Evolutionary conservation across 2,329 filamentous ascomycete genomes (phyloP).

Genomic region (Septoria petroselini): DNA sequence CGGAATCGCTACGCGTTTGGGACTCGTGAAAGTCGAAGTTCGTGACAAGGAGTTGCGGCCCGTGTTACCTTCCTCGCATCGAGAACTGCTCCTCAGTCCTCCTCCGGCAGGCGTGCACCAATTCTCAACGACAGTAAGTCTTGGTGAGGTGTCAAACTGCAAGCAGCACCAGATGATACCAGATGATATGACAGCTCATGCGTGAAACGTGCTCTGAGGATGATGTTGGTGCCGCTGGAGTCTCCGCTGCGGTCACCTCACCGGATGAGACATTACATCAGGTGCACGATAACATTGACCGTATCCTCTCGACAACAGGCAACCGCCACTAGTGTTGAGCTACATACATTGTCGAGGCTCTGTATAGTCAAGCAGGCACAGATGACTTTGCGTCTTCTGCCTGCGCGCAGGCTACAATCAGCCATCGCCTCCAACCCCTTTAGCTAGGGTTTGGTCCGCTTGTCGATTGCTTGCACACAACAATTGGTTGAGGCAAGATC

Average conservation of each 20-base stretch:
- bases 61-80: not conserved
- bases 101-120: no score
- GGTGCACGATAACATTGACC: no score
- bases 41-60: not conserved
- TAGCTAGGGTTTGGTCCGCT: conserved; percentile 1
- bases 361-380: not conserved
- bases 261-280: conserved; percentile 9
- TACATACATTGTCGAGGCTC: not conserved
- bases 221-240: no score
- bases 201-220: no score
- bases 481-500: no score
- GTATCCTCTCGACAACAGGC: not conserved
- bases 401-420: not conserved
- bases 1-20: not conserved
- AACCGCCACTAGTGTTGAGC: not conserved
- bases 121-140: no score
- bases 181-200: no score
- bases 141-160: no score
- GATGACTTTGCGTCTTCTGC: conserved; percentile 6
- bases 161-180: no score
- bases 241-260: no score
- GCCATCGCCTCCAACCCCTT: not conserved
- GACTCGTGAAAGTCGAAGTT: conserved; percentile 1
- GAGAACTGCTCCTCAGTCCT: no score
- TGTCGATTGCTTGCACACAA: not conserved